Evolutionary conservation across 345 rosid species (phyloP), one percentile per base, ranked within the genome.

Genomic region (Acer campestre): DNA sequence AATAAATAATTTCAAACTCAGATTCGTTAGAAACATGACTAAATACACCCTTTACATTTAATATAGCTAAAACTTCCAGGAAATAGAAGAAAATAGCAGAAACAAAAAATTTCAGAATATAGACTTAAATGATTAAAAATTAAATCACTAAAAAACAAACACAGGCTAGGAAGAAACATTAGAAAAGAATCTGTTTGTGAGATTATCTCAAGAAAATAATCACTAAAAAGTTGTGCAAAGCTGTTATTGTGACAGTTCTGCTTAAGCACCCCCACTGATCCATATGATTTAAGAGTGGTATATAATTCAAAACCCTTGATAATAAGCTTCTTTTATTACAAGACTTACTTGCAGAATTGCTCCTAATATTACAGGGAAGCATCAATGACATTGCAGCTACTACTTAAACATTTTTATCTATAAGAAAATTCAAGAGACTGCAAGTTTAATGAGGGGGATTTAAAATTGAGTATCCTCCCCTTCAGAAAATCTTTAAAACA

Each of bases 1-100:
- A 67, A 72, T 20, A 67, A 22, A 79, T 56, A 42, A 77, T 74
- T 61, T 56, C 35, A 75, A 69, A 72, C 70, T 75, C 11, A 74
- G 46, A 51, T 35, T 23, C 13, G 10, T 59, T 29, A 67, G 55
- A 53, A 18, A 42, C 53, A 77, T 10, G 58, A 77, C 55, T 13
- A 53, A 22, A 61, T 18, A 61, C 55, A 75, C 40, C 23, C 20
- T 55, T 77, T 71, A 16, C 18, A 75, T 27, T 27, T 2, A 67
- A 48, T 69, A 17, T 67, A 71, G 51, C 48, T 48, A 62, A 70
- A 65, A 65, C 67, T n/a, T 14, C 42, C 4, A 56, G 29, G 35
- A 71, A 27, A 51, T 3, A 20, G 22, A 12, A 55, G 74, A 27
- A 51, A 53, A 53, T 53, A 55, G 46, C 17, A 66, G 27, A 17